These are phyloP conservation scores for Xerocomus brunneocitrinus DNA, from an alignment of 768 basidiomycete genomes.

Conservation along the genomic window DNA sequence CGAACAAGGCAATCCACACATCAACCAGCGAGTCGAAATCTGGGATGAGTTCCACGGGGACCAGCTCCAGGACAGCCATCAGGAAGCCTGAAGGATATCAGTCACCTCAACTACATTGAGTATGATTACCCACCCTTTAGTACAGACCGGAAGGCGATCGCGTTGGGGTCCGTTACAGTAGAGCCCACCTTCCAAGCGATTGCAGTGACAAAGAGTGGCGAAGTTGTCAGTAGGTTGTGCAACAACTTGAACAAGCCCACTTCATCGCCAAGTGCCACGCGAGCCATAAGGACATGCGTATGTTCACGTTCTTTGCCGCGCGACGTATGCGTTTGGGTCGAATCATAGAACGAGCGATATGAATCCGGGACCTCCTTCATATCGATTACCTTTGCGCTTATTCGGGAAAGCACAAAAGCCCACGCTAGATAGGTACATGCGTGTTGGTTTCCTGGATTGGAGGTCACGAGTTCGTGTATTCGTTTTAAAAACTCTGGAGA, in stretches of 20 bases:
- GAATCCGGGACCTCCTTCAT: constrained; percentile 49
- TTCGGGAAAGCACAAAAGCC: constrained; percentile 73
- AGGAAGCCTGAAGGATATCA: constrained; percentile 54
- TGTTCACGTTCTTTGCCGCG: constrained; percentile 56
- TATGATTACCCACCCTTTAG: constrained; percentile 60
- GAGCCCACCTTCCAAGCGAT: constrained; percentile 67
- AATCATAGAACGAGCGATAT: constrained; percentile 54
- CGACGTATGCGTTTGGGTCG: constrained; percentile 39
- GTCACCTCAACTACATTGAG: background rate
- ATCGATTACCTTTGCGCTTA: constrained; percentile 44
- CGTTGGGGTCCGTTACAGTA: constrained; percentile 68
- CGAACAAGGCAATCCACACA: constrained; percentile 77
- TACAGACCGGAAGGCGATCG: constrained; percentile 74
- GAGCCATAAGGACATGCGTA: constrained; percentile 52
- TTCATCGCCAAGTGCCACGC: constrained; percentile 52
- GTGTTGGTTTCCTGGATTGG: constrained; percentile 58
- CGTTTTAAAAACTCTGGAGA: constrained; percentile 59
- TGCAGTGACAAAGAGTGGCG: constrained; percentile 73
- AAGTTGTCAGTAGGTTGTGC: constrained; percentile 54
- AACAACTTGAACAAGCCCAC: constrained; percentile 59
- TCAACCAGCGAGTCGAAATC: constrained; percentile 69
- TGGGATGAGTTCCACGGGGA: constrained; percentile 72
- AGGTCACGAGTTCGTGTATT: constrained; percentile 63
- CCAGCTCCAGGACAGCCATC: constrained; percentile 67
- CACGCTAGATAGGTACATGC: constrained; percentile 74